Evolutionary conservation across 352 stramenopile species (phyloP).

Genomic region (Globisporangium alternatum): DNA sequence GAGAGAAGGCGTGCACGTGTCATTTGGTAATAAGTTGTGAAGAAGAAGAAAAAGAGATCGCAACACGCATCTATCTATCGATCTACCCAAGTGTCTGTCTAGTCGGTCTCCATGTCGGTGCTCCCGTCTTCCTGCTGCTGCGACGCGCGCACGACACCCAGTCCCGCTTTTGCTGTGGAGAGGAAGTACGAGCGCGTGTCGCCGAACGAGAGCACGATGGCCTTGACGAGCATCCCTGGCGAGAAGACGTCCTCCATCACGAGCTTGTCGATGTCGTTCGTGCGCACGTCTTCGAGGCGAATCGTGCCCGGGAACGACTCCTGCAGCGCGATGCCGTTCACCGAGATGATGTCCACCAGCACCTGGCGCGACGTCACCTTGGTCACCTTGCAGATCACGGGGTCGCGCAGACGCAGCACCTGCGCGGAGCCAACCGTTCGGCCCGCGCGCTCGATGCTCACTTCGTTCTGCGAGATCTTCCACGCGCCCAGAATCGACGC

Average conservation of each 20-base stretch:
- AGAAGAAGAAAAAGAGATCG: not conserved
- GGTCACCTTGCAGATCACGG: slow-evolving; percentile 58
- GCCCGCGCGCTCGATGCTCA: slow-evolving; percentile 43
- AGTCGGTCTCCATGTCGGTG: slow-evolving; percentile 48
- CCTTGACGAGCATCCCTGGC: slow-evolving; percentile 70
- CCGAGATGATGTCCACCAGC: slow-evolving; percentile 75
- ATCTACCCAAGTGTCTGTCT: slow-evolving; percentile 10
- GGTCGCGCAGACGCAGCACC: slow-evolving; percentile 64
- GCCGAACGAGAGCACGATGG: slow-evolving; percentile 78
- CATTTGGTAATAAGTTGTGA: slow-evolving; percentile 8
- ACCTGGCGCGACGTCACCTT: slow-evolving; percentile 76
- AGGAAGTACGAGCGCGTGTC: slow-evolving; percentile 86
- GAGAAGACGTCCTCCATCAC: slow-evolving; percentile 76
- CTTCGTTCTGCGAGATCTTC: slow-evolving; percentile 31
- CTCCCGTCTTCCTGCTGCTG: slow-evolving; percentile 30
- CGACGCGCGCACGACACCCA: slow-evolving; percentile 55
- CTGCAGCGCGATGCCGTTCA: slow-evolving; percentile 67
- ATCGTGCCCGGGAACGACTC: slow-evolving; percentile 80
- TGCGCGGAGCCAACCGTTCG: slow-evolving; percentile 67
- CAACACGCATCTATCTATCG: slow-evolving; percentile 8
- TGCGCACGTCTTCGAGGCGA: slow-evolving; percentile 75
- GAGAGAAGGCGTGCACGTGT: not conserved
- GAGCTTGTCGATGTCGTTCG: slow-evolving; percentile 78
- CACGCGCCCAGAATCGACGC: slow-evolving; percentile 63
- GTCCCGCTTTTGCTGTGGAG: slow-evolving; percentile 64